Evolutionary conservation across 2,329 filamentous ascomycete species (phyloP).

Genomic region (Teratosphaeria pseudoeucalypti): DNA sequence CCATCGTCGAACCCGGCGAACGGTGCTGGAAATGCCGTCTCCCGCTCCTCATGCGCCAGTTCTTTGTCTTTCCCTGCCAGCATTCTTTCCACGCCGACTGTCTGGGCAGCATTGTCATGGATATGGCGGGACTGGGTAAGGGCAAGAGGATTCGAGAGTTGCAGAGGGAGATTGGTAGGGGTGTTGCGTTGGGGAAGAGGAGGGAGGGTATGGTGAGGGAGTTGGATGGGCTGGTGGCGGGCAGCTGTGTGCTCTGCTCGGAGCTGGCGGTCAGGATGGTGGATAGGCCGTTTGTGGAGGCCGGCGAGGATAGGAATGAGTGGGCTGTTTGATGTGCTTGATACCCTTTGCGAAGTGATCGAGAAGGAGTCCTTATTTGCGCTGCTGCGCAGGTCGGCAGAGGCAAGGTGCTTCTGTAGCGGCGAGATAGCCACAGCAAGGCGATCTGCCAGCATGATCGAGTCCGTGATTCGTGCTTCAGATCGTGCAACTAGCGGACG

Average conservation of each 20-base stretch:
- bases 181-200: constrained; percentile 54
- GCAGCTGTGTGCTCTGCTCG: constrained; percentile 84
- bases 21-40: constrained; percentile 82
- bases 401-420: too few relatives aligned
- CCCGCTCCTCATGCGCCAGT: constrained; percentile 78
- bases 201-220: constrained; percentile 79
- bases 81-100: constrained; percentile 97
- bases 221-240: constrained; percentile 82
- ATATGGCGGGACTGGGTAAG: constrained; percentile 65
- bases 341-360: background rate
- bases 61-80: constrained; percentile 98
- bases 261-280: constrained; percentile 91
- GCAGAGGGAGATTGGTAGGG: constrained; percentile 72
- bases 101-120: constrained; percentile 72
- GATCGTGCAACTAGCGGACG: background rate
- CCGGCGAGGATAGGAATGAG: constrained; percentile 62
- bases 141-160: constrained; percentile 74
- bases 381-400: too few relatives aligned
- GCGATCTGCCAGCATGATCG: background rate
- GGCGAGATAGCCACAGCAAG: too few relatives aligned
- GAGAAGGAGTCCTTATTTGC: background rate
- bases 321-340: constrained; percentile 52
- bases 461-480: background rate
- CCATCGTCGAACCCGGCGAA: constrained; percentile 92
- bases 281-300: constrained; percentile 78